These are phyloP conservation scores for Boletus fagicola DNA, from an alignment of 768 basidiomycete genomes.

Conservation along the genomic window DNA sequence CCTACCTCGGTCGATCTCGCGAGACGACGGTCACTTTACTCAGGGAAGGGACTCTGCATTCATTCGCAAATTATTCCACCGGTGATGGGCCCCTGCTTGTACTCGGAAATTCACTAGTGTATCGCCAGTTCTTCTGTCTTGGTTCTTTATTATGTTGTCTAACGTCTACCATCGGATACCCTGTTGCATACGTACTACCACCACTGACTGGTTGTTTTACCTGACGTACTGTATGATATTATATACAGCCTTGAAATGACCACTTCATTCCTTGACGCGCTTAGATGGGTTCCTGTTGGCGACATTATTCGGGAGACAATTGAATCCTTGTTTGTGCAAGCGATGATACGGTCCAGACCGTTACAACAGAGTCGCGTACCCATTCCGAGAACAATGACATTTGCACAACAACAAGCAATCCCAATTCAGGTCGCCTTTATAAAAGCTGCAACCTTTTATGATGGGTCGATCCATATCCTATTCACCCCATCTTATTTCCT, in stretches of 20 bases:
- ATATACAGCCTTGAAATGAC: constrained; percentile 7
- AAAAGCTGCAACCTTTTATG: constrained; percentile 9
- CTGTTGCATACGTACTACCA: constrained; percentile 38
- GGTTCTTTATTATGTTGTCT: constrained; percentile 29
- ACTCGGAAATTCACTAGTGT: constrained; percentile 26
- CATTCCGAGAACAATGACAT: constrained; percentile 18
- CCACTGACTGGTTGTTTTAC: constrained; percentile 29
- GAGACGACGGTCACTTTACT: constrained; percentile 30
- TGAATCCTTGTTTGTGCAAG: constrained; percentile 5
- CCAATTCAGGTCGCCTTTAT: constrained; percentile 8
- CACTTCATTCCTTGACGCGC: neutral
- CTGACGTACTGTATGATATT: constrained; percentile 30
- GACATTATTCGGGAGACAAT: constrained; percentile 8
- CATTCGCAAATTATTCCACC: constrained; percentile 52
- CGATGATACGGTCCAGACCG: neutral
- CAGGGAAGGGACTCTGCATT: constrained; percentile 43
- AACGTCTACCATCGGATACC: constrained; percentile 33
- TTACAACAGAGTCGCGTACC: neutral
- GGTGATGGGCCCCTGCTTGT: constrained; percentile 30
- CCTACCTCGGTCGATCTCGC: constrained; percentile 32
- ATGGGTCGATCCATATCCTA: constrained; percentile 3
- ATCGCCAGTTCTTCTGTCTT: constrained; percentile 27
- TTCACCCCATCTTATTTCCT: constrained; percentile 1
- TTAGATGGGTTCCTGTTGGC: neutral
- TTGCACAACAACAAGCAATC: constrained; percentile 15